A percentile compares a stretch with the other conserved stretches of the same genome.
Evolutionary conservation across 345 rosid species (phyloP).

Genomic region (Salix arbutifolia): DNA sequence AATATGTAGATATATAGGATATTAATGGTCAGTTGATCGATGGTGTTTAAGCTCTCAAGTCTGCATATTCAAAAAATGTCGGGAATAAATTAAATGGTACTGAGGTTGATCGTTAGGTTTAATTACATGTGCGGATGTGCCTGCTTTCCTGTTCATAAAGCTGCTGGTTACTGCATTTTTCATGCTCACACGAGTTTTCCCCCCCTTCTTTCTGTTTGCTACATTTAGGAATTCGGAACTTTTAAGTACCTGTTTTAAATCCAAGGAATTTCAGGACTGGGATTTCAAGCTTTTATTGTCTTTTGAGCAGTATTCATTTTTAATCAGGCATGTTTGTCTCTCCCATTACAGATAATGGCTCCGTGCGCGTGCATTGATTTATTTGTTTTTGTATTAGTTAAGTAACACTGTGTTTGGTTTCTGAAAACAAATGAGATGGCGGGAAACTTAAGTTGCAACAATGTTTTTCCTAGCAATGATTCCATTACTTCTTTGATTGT

Average conservation of each 20-base stretch:
- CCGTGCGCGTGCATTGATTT: not conserved
- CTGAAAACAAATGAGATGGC: not conserved
- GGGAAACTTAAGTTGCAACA: not conserved
- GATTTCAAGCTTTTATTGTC: not conserved
- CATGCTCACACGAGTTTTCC: too few species aligned
- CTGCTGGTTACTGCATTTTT: not conserved
- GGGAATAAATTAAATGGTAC: not conserved
- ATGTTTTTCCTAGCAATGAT: not conserved
- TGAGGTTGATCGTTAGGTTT: not conserved
- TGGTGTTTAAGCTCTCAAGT: not conserved
- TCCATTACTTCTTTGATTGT: not conserved
- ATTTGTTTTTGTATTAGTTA: not conserved
- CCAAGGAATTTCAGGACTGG: not conserved
- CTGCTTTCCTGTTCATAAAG: not conserved
- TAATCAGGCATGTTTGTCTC: not conserved
- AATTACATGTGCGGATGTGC: not conserved
- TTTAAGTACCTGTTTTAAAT: not conserved
- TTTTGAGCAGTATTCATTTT: not conserved
- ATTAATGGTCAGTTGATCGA: not conserved
- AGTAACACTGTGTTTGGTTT: not conserved
- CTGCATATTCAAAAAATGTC: not conserved
- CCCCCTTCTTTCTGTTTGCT: not conserved
- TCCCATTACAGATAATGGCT: not conserved
- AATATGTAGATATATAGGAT: not conserved
- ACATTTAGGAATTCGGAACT: not conserved